Base-by-base conservation (phyloP, 192 early-diverging fungal genomes). In the Funneliformis geosporum region DNA sequence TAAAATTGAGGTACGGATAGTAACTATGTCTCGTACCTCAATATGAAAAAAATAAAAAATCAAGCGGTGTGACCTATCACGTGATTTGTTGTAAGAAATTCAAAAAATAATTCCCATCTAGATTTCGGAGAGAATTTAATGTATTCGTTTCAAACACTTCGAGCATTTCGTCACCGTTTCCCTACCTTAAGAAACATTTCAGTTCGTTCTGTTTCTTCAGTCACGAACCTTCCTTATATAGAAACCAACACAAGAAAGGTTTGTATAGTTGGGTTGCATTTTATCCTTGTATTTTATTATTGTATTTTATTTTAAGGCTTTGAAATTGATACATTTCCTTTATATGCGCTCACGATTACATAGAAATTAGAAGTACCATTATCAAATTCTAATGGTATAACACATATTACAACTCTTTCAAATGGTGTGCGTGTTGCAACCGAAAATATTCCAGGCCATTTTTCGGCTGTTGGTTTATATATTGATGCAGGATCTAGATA, bases 381-480 rank as follows among this genome's bases (percentile, higher is more conserved):
- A 42, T 4, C 25, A 40, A 42, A n/a, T 43, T 66, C 16, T 27
- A 77, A 47, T 77, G 42, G 23, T n/a, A 33, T 77, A 18, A 66
- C 82, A 27, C 82, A 85, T 60, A 83, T 97, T 38, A 95, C 96
- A 38, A 93, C 92, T 38, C 88, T 99, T 4, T 83, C 94, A 10
- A 99, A 99, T 83, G 97, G 97, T 2, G 82, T 99, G 46, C 90
- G 94, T 5, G 92, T 99, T 9, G 92, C 93, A 0, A 93, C 96
- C 0, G 91, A 94, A 85, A 87, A 88, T 47, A 90, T 88, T 21
- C 94, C 92, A 7, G 95, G 95, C 5, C 96, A 99, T 80, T 99
- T 99, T 86, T 90, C 92, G 0, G 91, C 95, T 2, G 83, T 95
- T 11, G 98, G 98, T 28, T 92, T 97, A 7, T 96, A 95, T 80